Percentiles rank a stretch among this genome's conserved stretches.
Conservation (phyloP, 768 basidiomycete genomes). For the Serendipita sp. region DNA sequence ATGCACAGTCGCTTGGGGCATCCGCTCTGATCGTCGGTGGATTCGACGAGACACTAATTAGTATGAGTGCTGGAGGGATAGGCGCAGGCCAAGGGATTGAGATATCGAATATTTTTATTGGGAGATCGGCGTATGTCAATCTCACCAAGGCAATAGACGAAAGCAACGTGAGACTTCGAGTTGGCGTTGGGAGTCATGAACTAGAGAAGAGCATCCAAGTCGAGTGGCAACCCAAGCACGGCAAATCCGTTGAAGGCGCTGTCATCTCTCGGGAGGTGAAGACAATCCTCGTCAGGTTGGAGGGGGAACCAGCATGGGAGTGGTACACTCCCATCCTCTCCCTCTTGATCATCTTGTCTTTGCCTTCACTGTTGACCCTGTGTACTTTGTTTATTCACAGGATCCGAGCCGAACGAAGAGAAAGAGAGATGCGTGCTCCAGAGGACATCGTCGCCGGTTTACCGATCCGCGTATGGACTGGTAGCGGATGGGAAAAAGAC, state of each 20-base stretch:
- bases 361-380: slow-evolving; percentile 81
- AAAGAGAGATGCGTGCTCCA: slow-evolving; percentile 42
- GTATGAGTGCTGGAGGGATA: background rate
- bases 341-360: slow-evolving; percentile 71
- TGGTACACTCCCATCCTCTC: slow-evolving; percentile 87
- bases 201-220: background rate
- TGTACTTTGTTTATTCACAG: slow-evolving; percentile 81
- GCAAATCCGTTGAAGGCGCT: background rate
- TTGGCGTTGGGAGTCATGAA: slow-evolving; percentile 6
- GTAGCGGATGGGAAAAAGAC: slow-evolving; percentile 66
- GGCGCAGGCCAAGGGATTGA: background rate
- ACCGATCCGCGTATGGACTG: slow-evolving; percentile 74
- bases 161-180: background rate
- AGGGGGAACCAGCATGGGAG: slow-evolving; percentile 43
- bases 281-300: slow-evolving; percentile 17
- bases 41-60: background rate
- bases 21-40: slow-evolving; percentile 88
- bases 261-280: background rate
- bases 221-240: background rate
- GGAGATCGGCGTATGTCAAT: background rate
- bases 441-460: slow-evolving; percentile 62
- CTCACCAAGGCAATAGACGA: background rate
- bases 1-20: slow-evolving; percentile 59
- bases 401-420: slow-evolving; percentile 65
- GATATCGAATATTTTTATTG: background rate